Evolutionary conservation across 73 alveolate species (phyloP), one percentile per base, ranked within the genome.

Genomic region (Uronychia binucleata): DNA sequence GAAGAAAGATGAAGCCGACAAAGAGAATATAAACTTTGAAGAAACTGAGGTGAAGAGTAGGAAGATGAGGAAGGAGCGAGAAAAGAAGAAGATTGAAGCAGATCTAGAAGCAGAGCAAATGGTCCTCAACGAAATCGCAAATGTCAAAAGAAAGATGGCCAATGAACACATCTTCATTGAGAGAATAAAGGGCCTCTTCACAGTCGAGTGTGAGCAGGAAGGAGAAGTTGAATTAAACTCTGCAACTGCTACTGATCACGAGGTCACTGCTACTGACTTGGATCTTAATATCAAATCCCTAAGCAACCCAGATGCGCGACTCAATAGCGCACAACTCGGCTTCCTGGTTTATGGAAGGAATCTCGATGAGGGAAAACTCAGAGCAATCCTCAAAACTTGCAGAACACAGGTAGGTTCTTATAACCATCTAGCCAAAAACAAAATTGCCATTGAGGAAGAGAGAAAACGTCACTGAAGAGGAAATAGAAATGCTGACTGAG

Each of bases 341-440:
- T 59, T 91, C 30, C 84, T 91, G 25, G 77, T 91, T 28, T 87
- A 87, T 80, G 95, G 95, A 0, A 89, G 92, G 35, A 89, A 89
- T 58, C 86, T 89, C 35, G 85, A 84, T 58, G 79, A 33, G 0
- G 83, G 59, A 26, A 83, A 75, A 75, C 85, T 91, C 25, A 80
- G 31, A 28, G 88, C 74, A 29, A 28, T 91, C 58, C 28, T 91
- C 78, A 79, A 83, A 27, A 75, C 85, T 1, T 59, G 91, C 90
- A 87, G 92, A 74, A 26, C 89, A 67, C 78, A 14, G 5, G 78
- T 67, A 67, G 26, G 78, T 5, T 67, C 5, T 8, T 67, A 1
- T 1, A 67, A 13, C 26, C 14, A 1, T 67, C 14, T 77, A 91
- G 67, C 74, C 81, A 33, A 82, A 77, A 30, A 31, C 57, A 31